Conservation (phyloP, 2,329 filamentous ascomycete genomes). For the Zymoseptoria brevis region DNA sequence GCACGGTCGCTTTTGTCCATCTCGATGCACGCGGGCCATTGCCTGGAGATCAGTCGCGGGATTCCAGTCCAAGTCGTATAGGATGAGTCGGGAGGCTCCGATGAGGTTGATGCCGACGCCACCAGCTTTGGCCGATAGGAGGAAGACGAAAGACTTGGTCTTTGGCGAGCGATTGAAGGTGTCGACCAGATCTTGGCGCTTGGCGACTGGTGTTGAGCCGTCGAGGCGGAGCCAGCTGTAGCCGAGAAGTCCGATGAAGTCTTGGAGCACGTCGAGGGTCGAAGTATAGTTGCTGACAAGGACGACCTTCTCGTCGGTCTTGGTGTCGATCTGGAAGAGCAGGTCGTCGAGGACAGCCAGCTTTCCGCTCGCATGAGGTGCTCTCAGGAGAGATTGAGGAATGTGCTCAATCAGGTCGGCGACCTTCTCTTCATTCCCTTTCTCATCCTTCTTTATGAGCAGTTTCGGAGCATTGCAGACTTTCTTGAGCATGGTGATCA, state of each 20-base stretch:
- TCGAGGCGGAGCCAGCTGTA: slow-evolving; percentile 61
- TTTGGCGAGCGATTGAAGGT: slow-evolving; percentile 57
- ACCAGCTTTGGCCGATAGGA: slow-evolving; percentile 65
- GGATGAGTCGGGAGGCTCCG: slow-evolving; percentile 59
- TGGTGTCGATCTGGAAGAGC: slow-evolving; percentile 52
- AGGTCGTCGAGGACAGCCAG: slow-evolving; percentile 59
- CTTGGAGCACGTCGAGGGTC: slow-evolving; percentile 59
- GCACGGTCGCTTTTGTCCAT: slow-evolving; percentile 60
- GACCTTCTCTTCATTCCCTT: slow-evolving; percentile 35
- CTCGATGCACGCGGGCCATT: slow-evolving; percentile 66
- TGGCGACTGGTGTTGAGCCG: slow-evolving; percentile 55
- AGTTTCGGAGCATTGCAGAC: slow-evolving; percentile 64
- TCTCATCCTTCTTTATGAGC: slow-evolving; percentile 43
- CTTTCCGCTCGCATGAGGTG: slow-evolving; percentile 55
- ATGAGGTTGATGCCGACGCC: slow-evolving; percentile 64
- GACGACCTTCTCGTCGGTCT: slow-evolving; percentile 62
- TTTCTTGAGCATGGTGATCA: slow-evolving; percentile 67
- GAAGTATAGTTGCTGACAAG: slow-evolving; percentile 71
- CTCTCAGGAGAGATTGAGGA: slow-evolving; percentile 48
- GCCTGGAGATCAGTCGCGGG: slow-evolving; percentile 65
- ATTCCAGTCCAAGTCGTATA: slow-evolving; percentile 72
- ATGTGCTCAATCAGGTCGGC: slow-evolving; percentile 35
- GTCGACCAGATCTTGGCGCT: slow-evolving; percentile 61
- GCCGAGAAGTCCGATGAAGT: slow-evolving; percentile 51
- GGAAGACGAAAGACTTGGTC: slow-evolving; percentile 56